Evolutionary conservation across 208 protist species (phyloP).

Genomic region (Trypanosoma vivax): DNA sequence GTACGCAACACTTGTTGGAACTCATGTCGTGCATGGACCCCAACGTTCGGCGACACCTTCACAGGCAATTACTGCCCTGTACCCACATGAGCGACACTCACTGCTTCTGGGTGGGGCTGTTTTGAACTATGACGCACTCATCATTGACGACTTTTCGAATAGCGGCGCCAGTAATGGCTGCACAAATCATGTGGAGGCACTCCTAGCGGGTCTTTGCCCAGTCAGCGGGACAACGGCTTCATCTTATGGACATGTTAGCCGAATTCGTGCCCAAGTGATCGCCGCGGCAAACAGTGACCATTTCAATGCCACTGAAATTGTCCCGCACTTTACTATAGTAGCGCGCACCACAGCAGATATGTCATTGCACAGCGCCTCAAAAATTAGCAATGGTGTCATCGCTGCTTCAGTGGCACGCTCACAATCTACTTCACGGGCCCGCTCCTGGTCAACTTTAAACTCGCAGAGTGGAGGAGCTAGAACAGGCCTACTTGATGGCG

Average conservation of each 20-base stretch:
- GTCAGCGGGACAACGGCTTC: background rate
- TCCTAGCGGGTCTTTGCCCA: slow-evolving; percentile 10
- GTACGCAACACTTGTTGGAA: slow-evolving; percentile 29
- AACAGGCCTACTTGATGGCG: background rate
- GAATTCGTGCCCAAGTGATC: slow-evolving; percentile 29
- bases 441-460: slow-evolving; percentile 9
- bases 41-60: slow-evolving; percentile 14
- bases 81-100: slow-evolving; percentile 22
- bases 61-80: slow-evolving; percentile 20
- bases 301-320: slow-evolving; percentile 19
- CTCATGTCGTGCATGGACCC: slow-evolving; percentile 33
- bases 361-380: slow-evolving; percentile 29
- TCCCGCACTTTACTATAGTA: slow-evolving; percentile 45
- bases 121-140: slow-evolving; percentile 28
- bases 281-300: slow-evolving; percentile 40
- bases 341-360: slow-evolving; percentile 26
- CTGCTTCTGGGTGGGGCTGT: slow-evolving; percentile 42
- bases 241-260: slow-evolving; percentile 1
- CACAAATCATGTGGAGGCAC: slow-evolving; percentile 9
- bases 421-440: slow-evolving; percentile 13
- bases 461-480: slow-evolving; percentile 7
- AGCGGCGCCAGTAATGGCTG: slow-evolving; percentile 10
- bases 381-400: slow-evolving; percentile 64
- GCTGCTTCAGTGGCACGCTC: slow-evolving; percentile 29
- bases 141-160: slow-evolving; percentile 39